Conservation (phyloP, 2,329 filamentous ascomycete species). For the Sphaerulina musiva region DNA sequence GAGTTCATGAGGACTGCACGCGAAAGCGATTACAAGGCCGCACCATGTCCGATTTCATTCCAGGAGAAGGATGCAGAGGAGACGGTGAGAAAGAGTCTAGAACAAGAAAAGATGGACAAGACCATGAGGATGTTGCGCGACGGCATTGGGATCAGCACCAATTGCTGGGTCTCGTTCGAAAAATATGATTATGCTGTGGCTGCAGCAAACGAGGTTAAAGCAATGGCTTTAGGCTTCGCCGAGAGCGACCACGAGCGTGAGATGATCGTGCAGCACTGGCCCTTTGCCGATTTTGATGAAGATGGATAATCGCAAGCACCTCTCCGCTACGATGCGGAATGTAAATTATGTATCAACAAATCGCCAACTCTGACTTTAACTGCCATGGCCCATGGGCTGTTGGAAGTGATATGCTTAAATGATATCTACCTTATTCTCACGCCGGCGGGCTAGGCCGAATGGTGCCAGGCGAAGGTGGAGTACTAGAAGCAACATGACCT, state of each 20-base stretch:
- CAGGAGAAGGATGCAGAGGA: slow-evolving; percentile 15
- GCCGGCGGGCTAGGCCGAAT: too few relatives aligned
- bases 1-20: neutral
- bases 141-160: slow-evolving; percentile 16
- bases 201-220: slow-evolving; percentile 24
- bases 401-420: too few relatives aligned
- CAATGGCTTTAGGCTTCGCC: slow-evolving; percentile 15
- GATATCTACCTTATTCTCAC: neutral
- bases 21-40: neutral
- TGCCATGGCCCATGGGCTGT: too few relatives aligned
- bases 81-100: slow-evolving; percentile 19
- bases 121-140: slow-evolving; percentile 23
- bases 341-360: too few relatives aligned
- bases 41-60: slow-evolving; percentile 19
- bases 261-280: slow-evolving; percentile 17
- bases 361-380: too few relatives aligned
- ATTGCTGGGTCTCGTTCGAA: slow-evolving; percentile 25
- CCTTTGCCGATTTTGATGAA: slow-evolving; percentile 31
- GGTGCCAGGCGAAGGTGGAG: too few relatives aligned
- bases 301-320: neutral
- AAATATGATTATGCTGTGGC: slow-evolving; percentile 20
- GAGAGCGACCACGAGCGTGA: slow-evolving; percentile 17
- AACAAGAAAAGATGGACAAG: slow-evolving; percentile 25
- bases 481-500: too few relatives aligned
- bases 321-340: too few relatives aligned